Base-by-base conservation (phyloP, 2,329 filamentous ascomycete species). In the Fusarium tupiense region DNA sequence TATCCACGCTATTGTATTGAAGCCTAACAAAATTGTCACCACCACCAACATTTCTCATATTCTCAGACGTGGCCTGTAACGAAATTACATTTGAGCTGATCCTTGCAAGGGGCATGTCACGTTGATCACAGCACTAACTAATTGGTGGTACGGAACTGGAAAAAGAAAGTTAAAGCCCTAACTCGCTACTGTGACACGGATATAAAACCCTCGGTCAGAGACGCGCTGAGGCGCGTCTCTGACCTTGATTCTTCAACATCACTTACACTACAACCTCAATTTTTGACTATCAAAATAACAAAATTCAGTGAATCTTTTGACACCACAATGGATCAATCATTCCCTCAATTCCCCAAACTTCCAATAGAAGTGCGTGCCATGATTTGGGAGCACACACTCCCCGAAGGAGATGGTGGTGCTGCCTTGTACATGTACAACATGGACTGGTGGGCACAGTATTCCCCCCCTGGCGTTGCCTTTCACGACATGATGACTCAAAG, bases 341-440 rank as follows among this genome's bases (percentile, higher is more conserved):
- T 80, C 54, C 64, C 64, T 47, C 57, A 26, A 8, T 82, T 81
- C 41, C 14, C 9, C 11, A 56, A 44, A 7, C 70, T 81, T 24
- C 77, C 78, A 5, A 22, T 49, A 17, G 79, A 81, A 71, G 61
- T 81, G 13, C 79, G 80, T 33, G 58, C 47, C 13, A 37, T 57
- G 12, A 76, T 81, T 38, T 81, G 79, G 79, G 40, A 60, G 13
- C 59, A 63, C 8, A 54, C 66, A 22, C 47, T 80, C 4, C 58
- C 66, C 2, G 24, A 49, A 20, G 56, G 24, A 6, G 68, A 75
- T 44, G 49, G 54, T 24, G 74, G 71, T 35, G 37, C 59, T 16
- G 64, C 72, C 22, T 47, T 80, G 37, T 74, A 75, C 57, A 69
- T 65, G 8, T 78, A 61, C 61, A 63, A 50, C 57, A 69, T 63